Evolutionary conservation across 2,329 filamentous ascomycete species (phyloP).

Genomic region (Ramichloridium luteum): DNA sequence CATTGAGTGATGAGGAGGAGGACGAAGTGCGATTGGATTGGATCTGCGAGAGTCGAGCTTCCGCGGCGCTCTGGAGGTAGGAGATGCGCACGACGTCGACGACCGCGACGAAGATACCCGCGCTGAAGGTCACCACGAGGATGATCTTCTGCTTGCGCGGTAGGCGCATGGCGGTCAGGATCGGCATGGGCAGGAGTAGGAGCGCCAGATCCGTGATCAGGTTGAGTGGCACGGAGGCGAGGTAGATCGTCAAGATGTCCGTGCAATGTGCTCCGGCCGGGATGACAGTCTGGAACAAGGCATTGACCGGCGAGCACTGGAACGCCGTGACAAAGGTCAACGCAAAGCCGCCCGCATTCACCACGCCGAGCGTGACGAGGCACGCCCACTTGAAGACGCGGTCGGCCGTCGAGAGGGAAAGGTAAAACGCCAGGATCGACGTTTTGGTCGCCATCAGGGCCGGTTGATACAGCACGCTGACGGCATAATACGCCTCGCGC

Average conservation of each 20-base stretch:
- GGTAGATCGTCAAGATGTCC: conserved; percentile 51
- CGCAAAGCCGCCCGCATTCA: conserved; percentile 65
- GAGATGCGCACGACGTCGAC: conserved; percentile 85
- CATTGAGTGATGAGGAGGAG: conserved; percentile 1
- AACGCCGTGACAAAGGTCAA: conserved; percentile 80
- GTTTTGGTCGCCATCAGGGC: conserved; percentile 85
- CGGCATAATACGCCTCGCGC: conserved; percentile 46
- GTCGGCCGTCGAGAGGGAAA: conserved; percentile 69
- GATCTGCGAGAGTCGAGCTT: conserved; percentile 33
- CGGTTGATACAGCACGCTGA: conserved; percentile 60
- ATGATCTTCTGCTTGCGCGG: conserved; percentile 80
- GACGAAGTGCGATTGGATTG: conserved; percentile 9
- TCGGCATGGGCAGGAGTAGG: conserved; percentile 74
- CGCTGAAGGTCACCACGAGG: conserved; percentile 69
- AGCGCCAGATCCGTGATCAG: conserved; percentile 85
- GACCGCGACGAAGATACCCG: conserved; percentile 76
- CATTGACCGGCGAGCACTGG: conserved; percentile 65
- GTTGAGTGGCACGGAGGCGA: conserved; percentile 74
- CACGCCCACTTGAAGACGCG: conserved; percentile 68
- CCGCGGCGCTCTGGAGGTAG: conserved; percentile 65
- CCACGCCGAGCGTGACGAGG: conserved; percentile 63
- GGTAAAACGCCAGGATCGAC: conserved; percentile 83
- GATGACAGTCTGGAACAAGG: conserved; percentile 48
- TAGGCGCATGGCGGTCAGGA: conserved; percentile 74
- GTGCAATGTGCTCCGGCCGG: conserved; percentile 41